phyloP scores from a whole-genome alignment of 495 filamentous ascomycete species.

The Penicillium nucicola region DNA sequence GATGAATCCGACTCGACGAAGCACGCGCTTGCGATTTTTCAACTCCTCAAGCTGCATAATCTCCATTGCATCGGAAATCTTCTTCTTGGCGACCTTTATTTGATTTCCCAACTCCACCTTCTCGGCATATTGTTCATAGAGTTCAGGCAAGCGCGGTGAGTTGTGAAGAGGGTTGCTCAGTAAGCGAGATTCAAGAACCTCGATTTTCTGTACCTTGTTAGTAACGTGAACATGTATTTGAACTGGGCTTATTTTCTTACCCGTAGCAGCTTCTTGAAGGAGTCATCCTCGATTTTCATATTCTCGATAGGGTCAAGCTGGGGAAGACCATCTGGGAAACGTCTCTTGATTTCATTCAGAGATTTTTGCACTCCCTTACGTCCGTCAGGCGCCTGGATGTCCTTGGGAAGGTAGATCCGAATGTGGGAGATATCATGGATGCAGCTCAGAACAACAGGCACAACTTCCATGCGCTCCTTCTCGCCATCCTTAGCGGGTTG shows the following conservation, averaged over 20 bases:
- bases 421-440: constrained; percentile 74
- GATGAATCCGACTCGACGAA: constrained; percentile 93
- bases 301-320: constrained; percentile 89
- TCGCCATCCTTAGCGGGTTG: constrained; percentile 63
- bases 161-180: constrained; percentile 85
- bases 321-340: constrained; percentile 92
- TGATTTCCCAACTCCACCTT: constrained; percentile 73
- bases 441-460: constrained; percentile 82
- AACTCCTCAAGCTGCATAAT: constrained; percentile 93
- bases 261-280: constrained; percentile 86
- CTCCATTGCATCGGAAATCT: constrained; percentile 75
- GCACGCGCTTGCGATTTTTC: constrained; percentile 92
- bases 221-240: background rate
- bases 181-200: constrained; percentile 91
- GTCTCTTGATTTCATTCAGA: constrained; percentile 69
- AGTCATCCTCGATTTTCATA: constrained; percentile 88
- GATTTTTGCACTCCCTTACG: constrained; percentile 62
- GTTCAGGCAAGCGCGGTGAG: constrained; percentile 72
- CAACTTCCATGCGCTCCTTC: constrained; percentile 71
- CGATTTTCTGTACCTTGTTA: constrained; percentile 67
- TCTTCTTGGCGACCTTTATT: constrained; percentile 84
- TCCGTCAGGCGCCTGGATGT: constrained; percentile 59
- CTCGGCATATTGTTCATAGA: constrained; percentile 78
- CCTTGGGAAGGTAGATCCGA: constrained; percentile 74
- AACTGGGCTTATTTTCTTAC: constrained; percentile 34